Percentiles rank a stretch among this genome's conserved stretches.
phyloP scores from a whole-genome alignment of 345 rosid genomes.

The Populus tremula region DNA sequence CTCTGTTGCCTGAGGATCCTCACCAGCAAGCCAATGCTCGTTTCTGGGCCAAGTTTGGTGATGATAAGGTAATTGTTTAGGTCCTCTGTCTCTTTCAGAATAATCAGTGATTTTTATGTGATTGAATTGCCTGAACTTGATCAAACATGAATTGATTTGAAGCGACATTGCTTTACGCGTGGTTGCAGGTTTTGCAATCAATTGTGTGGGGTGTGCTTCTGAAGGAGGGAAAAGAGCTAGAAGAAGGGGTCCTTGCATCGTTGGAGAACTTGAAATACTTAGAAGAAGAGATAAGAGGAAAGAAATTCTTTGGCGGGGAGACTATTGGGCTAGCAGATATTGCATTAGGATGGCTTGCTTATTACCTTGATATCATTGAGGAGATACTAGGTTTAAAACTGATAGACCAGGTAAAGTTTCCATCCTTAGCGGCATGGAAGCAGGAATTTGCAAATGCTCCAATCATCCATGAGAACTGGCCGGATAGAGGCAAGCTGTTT shows the following conservation, averaged over 20 bases:
- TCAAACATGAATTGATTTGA: too few species aligned
- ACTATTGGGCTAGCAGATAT: constrained; percentile 11
- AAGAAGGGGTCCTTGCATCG: background rate
- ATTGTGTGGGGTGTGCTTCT: background rate
- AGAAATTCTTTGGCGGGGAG: constrained; percentile 14
- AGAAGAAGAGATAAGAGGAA: constrained; percentile 12
- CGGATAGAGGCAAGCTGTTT: background rate
- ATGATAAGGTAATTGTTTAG: constrained; percentile 3
- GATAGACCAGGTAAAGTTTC: constrained; percentile 5
- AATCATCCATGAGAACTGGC: constrained; percentile 6
- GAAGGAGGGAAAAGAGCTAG: constrained; percentile 6
- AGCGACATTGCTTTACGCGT: background rate
- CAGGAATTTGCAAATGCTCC: constrained; percentile 8
- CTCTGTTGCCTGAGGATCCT: constrained; percentile 11
- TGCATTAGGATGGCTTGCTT: constrained; percentile 19
- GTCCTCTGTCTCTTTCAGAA: background rate
- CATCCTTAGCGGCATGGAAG: background rate
- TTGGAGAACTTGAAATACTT: background rate
- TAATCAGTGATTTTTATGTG: background rate
- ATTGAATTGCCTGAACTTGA: background rate
- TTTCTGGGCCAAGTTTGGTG: constrained; percentile 9
- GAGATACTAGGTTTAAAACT: background rate
- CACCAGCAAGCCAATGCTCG: background rate
- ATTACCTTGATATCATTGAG: background rate
- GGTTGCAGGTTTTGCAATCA: background rate